Base-by-base conservation (phyloP, 148 eudicot species). In the Chenopodium formosanum region DNA sequence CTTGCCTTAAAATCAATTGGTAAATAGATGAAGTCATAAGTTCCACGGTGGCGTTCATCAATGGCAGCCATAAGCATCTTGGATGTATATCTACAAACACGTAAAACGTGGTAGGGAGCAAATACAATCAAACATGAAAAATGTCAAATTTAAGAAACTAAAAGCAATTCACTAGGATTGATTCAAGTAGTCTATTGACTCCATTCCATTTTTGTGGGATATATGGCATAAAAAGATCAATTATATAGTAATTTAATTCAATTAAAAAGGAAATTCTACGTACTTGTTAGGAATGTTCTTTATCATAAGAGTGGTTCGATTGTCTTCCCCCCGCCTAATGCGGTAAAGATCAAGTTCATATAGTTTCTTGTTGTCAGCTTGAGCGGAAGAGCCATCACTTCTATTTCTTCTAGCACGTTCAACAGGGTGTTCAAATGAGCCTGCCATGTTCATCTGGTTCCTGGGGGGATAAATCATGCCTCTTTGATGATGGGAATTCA, bases 231-330 rank as follows among this genome's bases (percentile, higher is more conserved):
- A 1, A 62, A n/a, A 22, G 31, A 1, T 44, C 1, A n/a, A 2
- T 17, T 11, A 23, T 50, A 37, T 19, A 12, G 22, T n/a, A 11
- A 74, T 0, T 60, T 19, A 17, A 74, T 53, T 23, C 75, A 73
- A 80, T 7, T 23, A 16, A 66, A 65, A 83, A 64, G 48, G 32
- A 82, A 63, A 58, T 40, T n/a, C 67, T 29, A 88, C 91, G 20
- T 94, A 94, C 98, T 94, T 94, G 91, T 94, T 94, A 66, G 97
- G 98, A 82, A 94, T 94, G 85, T 94, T 94, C 90, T 94, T 94
- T 72, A 94, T 88, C 98, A 94, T 94, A 16, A 94, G 90, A 27
- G 98, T 94, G 27, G 98, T 94, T 83, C 97, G 87, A 64, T 88
- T 88, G 86, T 94, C 98, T 68, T 92, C 94, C 78, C 97, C 94